Percentiles rank a stretch among this genome's conserved stretches.
phyloP scores from a whole-genome alignment of 1,284 basidiomycete species.

The Pseudozyma sp. region DNA sequence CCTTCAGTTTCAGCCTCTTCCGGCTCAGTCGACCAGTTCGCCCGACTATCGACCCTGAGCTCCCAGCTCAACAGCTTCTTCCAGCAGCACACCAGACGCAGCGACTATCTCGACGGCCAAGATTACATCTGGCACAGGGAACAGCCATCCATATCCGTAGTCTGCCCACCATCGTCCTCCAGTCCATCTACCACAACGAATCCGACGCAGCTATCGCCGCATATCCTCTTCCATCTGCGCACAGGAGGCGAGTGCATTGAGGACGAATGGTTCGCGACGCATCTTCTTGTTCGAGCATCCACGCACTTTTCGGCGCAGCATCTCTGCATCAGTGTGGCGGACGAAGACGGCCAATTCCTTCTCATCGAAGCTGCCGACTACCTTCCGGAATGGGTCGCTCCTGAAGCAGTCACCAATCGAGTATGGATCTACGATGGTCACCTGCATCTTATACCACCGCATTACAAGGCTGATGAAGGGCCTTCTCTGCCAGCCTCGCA shows the following conservation, averaged over 20 bases:
- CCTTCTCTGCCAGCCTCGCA: slow-evolving; percentile 70
- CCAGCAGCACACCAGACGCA: background rate
- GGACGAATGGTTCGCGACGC: slow-evolving; percentile 94
- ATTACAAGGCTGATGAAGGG: slow-evolving; percentile 73
- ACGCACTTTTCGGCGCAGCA: slow-evolving; percentile 23
- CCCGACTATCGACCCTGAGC: slow-evolving; percentile 22
- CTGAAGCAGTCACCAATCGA: slow-evolving; percentile 88
- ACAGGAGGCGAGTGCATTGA: slow-evolving; percentile 80
- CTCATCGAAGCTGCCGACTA: slow-evolving; percentile 94
- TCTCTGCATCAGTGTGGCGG: slow-evolving; percentile 72
- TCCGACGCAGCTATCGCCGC: slow-evolving; percentile 15
- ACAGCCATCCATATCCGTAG: slow-evolving; percentile 45
- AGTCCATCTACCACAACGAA: slow-evolving; percentile 7
- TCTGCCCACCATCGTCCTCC: slow-evolving; percentile 14
- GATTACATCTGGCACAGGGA: slow-evolving; percentile 67
- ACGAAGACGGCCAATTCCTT: slow-evolving; percentile 94
- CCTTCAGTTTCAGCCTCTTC: slow-evolving; percentile 8
- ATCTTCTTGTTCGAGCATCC: slow-evolving; percentile 72
- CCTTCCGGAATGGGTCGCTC: slow-evolving; percentile 90
- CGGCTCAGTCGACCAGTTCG: slow-evolving; percentile 22
- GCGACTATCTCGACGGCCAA: slow-evolving; percentile 16
- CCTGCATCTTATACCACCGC: slow-evolving; percentile 86
- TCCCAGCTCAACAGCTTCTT: slow-evolving; percentile 12
- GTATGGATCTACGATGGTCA: slow-evolving; percentile 88
- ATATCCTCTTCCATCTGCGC: slow-evolving; percentile 36